Evolutionary conservation across 139 green algal species (phyloP).

Genomic region (Trebouxia sp.): DNA sequence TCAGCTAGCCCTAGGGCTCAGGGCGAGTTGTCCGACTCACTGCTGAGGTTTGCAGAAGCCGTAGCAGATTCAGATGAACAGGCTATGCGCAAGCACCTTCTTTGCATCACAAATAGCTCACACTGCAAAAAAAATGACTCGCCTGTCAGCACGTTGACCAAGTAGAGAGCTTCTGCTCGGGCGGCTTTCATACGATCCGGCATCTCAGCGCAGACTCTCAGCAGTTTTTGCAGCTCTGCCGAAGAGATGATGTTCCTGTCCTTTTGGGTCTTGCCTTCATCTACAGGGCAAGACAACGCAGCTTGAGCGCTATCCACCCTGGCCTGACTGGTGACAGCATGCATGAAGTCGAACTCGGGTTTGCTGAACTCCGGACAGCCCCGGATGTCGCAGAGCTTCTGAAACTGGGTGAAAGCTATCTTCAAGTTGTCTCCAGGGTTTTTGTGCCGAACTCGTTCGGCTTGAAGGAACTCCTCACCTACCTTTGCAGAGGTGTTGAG

Average conservation of each 20-base stretch:
- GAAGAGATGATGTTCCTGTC: not conserved
- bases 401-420: not conserved
- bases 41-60: too few species aligned
- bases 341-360: not conserved
- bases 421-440: not conserved
- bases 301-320: not conserved
- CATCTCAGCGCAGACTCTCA: not conserved
- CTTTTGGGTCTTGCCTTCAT: not conserved
- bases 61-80: too few species aligned
- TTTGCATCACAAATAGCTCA: too few species aligned
- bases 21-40: too few species aligned
- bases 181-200: not conserved
- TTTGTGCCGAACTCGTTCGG: not conserved
- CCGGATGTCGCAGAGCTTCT: not conserved
- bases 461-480: not conserved
- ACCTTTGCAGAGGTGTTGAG: not conserved
- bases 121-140: too few species aligned
- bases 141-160: too few species aligned
- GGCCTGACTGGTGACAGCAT: not conserved
- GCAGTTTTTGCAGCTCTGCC: not conserved
- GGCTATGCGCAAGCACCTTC: too few species aligned
- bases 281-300: not conserved
- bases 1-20: too few species aligned
- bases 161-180: not conserved
- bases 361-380: not conserved